Evolutionary conservation across 2,329 filamentous ascomycete species (phyloP).

Genomic region (Cladophialophora carrionii): DNA sequence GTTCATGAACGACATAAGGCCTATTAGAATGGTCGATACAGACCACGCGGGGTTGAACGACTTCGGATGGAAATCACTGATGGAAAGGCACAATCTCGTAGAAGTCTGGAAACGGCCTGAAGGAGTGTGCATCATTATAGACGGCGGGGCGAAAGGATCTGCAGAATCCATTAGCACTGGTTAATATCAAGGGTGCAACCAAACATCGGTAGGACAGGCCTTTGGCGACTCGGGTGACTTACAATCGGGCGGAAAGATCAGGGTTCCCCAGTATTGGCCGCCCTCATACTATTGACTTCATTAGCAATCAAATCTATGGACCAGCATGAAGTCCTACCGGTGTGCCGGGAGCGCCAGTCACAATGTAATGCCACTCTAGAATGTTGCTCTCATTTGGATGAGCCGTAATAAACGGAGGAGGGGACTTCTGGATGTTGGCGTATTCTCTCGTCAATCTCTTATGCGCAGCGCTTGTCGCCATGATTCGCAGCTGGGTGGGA

Average conservation of each 20-base stretch:
- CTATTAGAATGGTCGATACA: constrained; percentile 93
- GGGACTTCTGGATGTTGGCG: constrained; percentile 69
- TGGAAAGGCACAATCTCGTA: constrained; percentile 88
- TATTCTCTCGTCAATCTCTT: constrained; percentile 71
- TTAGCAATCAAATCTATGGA: neutral
- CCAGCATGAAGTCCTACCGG: constrained; percentile 51
- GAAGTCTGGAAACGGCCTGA: constrained; percentile 93
- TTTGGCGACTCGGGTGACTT: neutral
- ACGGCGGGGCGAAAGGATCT: constrained; percentile 89
- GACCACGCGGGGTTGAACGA: constrained; percentile 99
- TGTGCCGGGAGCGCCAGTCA: constrained; percentile 88
- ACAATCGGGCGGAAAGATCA: constrained; percentile 89
- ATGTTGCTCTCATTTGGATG: constrained; percentile 92
- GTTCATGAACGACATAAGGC: constrained; percentile 95
- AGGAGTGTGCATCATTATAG: constrained; percentile 94
- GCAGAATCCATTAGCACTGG: neutral
- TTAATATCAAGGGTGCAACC: neutral
- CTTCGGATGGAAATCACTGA: constrained; percentile 96
- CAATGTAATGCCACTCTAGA: constrained; percentile 62
- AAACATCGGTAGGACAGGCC: neutral
- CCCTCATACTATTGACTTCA: constrained; percentile 55
- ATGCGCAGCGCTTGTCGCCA: constrained; percentile 73
- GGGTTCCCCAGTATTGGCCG: constrained; percentile 91
- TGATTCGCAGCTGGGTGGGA: constrained; percentile 43
- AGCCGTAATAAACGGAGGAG: constrained; percentile 84